Evolutionary conservation across 2,329 filamentous ascomycete genomes (phyloP).

Genomic region (Ophiostoma perfectum): DNA sequence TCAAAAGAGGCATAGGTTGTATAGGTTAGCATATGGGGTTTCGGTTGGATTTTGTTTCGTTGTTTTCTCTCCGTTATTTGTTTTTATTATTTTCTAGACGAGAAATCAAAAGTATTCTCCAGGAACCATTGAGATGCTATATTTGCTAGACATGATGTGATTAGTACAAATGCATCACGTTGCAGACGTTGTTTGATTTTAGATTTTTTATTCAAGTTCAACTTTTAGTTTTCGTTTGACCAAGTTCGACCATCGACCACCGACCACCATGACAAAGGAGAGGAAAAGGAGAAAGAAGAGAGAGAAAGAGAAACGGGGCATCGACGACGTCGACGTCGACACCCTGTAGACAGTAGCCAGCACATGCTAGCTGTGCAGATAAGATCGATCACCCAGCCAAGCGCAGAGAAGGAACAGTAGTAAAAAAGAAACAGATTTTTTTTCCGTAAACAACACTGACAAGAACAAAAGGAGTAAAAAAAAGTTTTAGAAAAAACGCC

Average conservation of each 20-base stretch:
- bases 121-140: too few relatives aligned
- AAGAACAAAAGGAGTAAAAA: constrained; percentile 2
- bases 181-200: not conserved
- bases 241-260: too few relatives aligned
- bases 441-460: constrained; percentile 1
- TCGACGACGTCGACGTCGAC: too few relatives aligned
- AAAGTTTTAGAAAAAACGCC: constrained; percentile 8
- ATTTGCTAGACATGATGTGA: too few relatives aligned
- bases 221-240: not conserved
- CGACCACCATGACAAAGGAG: not conserved
- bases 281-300: not conserved
- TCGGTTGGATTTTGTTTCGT: not conserved
- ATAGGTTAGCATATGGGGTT: constrained; percentile 2
- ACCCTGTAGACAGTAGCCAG: too few relatives aligned
- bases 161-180: too few relatives aligned
- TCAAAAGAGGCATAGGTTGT: not conserved
- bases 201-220: not conserved
- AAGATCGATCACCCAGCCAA: too few relatives aligned
- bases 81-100: not conserved
- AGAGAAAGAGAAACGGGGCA: not conserved
- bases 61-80: not conserved
- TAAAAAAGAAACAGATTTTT: not conserved
- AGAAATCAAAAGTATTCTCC: not conserved
- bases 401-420: not conserved
- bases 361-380: too few relatives aligned